Conservation (phyloP, 129 eudicot genomes). For the Tagetes patula region DNA sequence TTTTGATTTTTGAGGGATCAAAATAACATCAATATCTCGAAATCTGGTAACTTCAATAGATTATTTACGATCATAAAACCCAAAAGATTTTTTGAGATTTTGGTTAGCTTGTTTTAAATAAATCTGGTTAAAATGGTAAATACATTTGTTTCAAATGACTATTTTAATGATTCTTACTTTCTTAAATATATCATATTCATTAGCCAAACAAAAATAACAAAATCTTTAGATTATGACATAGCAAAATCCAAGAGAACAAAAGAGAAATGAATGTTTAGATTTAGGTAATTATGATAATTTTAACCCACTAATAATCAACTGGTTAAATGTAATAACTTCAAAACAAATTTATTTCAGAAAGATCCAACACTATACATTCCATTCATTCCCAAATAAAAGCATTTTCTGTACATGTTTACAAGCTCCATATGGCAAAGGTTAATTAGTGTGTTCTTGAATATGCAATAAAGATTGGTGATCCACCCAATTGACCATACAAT, state of each 20-base stretch:
- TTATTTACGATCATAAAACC: neutral
- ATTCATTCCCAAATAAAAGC: neutral
- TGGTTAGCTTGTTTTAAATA: neutral
- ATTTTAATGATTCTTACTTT: neutral
- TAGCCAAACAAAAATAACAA: neutral
- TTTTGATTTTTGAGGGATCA: neutral
- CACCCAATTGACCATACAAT: neutral
- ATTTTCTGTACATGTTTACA: slow-evolving; percentile 16
- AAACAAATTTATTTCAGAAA: neutral
- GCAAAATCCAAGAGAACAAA: neutral
- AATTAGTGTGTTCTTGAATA: slow-evolving; percentile 2
- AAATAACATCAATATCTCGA: neutral
- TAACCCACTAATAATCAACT: neutral
- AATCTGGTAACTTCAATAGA: neutral
- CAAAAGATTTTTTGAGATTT: neutral
- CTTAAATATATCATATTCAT: neutral
- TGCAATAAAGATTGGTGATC: slow-evolving; percentile 5
- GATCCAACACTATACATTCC: neutral
- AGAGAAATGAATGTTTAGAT: neutral
- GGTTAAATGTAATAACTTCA: neutral
- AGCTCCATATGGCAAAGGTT: neutral
- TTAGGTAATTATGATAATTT: neutral
- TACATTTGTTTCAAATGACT: neutral
- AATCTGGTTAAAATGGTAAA: neutral
- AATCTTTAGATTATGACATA: neutral